phyloP scores from a whole-genome alignment of 1,139 yeast genomes.

The Geotrichum histeridarum region DNA sequence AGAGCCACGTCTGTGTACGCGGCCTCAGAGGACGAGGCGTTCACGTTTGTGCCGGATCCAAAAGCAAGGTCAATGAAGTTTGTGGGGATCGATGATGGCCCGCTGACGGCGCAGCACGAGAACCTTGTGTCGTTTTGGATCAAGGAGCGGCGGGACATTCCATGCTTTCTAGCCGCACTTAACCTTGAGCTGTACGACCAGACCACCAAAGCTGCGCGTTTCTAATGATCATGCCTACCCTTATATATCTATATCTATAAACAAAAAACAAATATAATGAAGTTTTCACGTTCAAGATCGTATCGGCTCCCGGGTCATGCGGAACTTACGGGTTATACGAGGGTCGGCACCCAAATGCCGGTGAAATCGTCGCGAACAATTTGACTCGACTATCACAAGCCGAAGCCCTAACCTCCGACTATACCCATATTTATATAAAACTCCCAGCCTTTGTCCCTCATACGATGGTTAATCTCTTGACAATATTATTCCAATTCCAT shows the following conservation, averaged over 20 bases:
- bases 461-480: too few species aligned
- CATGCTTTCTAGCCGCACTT: slow-evolving; percentile 75
- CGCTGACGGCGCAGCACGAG: slow-evolving; percentile 49
- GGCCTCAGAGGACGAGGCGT: slow-evolving; percentile 33
- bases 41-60: slow-evolving; percentile 39
- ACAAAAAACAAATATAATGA: too few species aligned
- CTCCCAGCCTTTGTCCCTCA: too few species aligned
- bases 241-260: neutral
- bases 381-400: too few species aligned
- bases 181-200: slow-evolving; percentile 58
- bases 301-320: neutral
- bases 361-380: too few species aligned
- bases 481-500: too few species aligned
- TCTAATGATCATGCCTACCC: slow-evolving; percentile 19
- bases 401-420: too few species aligned
- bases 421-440: too few species aligned
- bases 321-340: neutral
- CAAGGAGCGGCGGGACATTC: slow-evolving; percentile 62
- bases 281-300: neutral
- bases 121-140: slow-evolving; percentile 64
- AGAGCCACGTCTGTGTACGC: slow-evolving; percentile 59
- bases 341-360: too few species aligned
- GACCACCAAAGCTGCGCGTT: slow-evolving; percentile 27
- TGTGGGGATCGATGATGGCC: slow-evolving; percentile 32
- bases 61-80: slow-evolving; percentile 31